These are phyloP conservation scores for Kernera saxatilis DNA, from an alignment of 345 rosid species.

Conservation along the genomic window DNA sequence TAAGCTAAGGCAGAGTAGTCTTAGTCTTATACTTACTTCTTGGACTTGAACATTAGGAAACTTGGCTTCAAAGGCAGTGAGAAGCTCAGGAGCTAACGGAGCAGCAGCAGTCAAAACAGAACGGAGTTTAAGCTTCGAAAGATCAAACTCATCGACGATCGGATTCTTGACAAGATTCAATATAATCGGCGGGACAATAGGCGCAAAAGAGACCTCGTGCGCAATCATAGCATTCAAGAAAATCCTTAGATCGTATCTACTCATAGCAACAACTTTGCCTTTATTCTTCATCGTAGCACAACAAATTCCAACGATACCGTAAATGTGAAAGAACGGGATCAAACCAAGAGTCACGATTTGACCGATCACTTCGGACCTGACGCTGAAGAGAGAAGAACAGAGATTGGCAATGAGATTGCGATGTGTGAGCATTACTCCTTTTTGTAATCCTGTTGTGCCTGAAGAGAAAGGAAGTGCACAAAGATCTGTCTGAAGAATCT, in stretches of 20 bases:
- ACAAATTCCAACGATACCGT: slow-evolving; percentile 85
- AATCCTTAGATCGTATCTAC: slow-evolving; percentile 63
- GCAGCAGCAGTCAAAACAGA: slow-evolving; percentile 94
- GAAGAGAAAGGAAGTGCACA: slow-evolving; percentile 99
- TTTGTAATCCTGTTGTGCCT: slow-evolving; percentile 90
- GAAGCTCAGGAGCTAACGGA: slow-evolving; percentile 79
- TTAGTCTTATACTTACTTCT: slow-evolving; percentile 43
- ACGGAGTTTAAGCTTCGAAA: slow-evolving; percentile 63
- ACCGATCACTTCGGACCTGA: slow-evolving; percentile 63
- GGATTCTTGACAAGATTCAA: slow-evolving; percentile 78
- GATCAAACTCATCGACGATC: slow-evolving; percentile 76
- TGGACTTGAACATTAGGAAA: slow-evolving; percentile 84
- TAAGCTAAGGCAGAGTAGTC: too few relatives aligned
- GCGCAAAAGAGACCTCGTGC: slow-evolving; percentile 81
- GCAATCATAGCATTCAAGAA: slow-evolving; percentile 62
- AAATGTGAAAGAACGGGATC: slow-evolving; percentile 92
- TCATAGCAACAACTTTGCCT: slow-evolving; percentile 87
- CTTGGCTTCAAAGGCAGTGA: slow-evolving; percentile 56
- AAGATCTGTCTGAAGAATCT: slow-evolving; percentile 54
- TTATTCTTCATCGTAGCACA: slow-evolving; percentile 79
- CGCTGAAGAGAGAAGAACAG: slow-evolving; percentile 77
- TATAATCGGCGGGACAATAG: slow-evolving; percentile 86
- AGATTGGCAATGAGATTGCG: slow-evolving; percentile 79
- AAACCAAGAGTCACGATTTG: slow-evolving; percentile 53
- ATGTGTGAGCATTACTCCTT: slow-evolving; percentile 89